Evolutionary conservation across 1,284 basidiomycete genomes (phyloP).

Genomic region (Bondarzewia mesenterica): DNA sequence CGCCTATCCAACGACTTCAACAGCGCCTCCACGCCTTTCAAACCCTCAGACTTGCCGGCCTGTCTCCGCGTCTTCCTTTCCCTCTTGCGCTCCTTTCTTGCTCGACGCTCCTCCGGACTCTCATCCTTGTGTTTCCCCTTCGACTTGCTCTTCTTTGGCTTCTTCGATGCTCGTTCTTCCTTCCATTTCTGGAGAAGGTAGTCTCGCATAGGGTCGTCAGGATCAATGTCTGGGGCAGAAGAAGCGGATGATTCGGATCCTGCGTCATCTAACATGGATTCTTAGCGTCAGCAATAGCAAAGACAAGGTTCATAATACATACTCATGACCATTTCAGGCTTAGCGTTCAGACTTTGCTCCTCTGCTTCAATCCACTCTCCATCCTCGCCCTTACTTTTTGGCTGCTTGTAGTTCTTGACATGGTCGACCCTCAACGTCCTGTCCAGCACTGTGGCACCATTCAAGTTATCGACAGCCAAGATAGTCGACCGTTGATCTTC

Average conservation of each 20-base stretch:
- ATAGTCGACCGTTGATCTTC: constrained; percentile 96
- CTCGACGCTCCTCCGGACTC: constrained; percentile 68
- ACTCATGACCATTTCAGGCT: constrained; percentile 66
- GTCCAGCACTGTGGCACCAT: constrained; percentile 86
- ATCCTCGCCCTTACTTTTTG: constrained; percentile 71
- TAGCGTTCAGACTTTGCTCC: constrained; percentile 79
- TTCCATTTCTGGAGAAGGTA: constrained; percentile 69
- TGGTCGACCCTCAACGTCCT: constrained; percentile 90
- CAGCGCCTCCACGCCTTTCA: constrained; percentile 43
- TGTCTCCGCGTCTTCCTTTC: constrained; percentile 45
- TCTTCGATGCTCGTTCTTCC: constrained; percentile 51
- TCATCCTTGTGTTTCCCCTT: constrained; percentile 59
- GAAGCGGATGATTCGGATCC: constrained; percentile 59
- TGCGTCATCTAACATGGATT: constrained; percentile 30
- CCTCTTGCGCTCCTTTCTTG: constrained; percentile 59
- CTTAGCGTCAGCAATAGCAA: neutral
- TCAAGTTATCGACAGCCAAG: constrained; percentile 97
- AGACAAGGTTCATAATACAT: constrained; percentile 15
- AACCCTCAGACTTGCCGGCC: constrained; percentile 30
- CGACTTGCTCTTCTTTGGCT: constrained; percentile 53
- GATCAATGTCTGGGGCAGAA: constrained; percentile 72
- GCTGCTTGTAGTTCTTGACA: constrained; percentile 89
- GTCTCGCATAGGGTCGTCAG: constrained; percentile 96
- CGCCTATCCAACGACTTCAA: constrained; percentile 26
- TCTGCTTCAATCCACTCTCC: constrained; percentile 88